A percentile compares a stretch with the other conserved stretches of the same genome.
Evolutionary conservation across 1,284 basidiomycete genomes (phyloP).

Genomic region (Cutaneotrichosporon spelunceum): DNA sequence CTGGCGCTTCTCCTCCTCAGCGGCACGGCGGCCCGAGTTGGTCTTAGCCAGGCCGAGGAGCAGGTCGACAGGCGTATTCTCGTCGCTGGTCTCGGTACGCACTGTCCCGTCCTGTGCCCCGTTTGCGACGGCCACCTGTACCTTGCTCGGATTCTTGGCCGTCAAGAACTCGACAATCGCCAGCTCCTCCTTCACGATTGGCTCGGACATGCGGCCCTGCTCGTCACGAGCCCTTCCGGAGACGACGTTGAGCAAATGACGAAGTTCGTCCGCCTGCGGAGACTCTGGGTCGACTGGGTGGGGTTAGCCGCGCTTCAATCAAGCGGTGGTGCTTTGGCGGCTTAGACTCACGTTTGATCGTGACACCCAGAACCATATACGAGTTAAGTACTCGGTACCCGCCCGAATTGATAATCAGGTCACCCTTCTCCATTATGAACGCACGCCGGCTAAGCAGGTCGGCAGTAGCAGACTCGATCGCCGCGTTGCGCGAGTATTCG

Average conservation of each 20-base stretch:
- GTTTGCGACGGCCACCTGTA: conserved; percentile 17
- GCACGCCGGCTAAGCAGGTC: conserved; percentile 50
- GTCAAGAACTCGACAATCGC: conserved; percentile 53
- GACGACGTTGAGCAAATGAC: conserved; percentile 51
- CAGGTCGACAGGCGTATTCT: conserved; percentile 47
- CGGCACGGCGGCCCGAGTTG: conserved; percentile 42
- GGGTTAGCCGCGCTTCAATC: conserved; percentile 1
- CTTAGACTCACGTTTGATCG: conserved; percentile 47
- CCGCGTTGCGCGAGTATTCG: conserved; percentile 51
- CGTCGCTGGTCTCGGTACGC: conserved; percentile 25
- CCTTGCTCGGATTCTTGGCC: conserved; percentile 36
- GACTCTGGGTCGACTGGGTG: conserved; percentile 50
- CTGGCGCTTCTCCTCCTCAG: conserved; percentile 48
- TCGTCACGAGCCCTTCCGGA: conserved; percentile 51
- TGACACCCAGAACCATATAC: conserved; percentile 52
- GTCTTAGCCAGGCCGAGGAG: conserved; percentile 48
- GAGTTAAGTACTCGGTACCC: conserved; percentile 52
- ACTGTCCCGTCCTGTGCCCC: conserved; percentile 14
- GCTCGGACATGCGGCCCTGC: conserved; percentile 49
- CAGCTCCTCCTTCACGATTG: conserved; percentile 53
- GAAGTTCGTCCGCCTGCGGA: conserved; percentile 51
- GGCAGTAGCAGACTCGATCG: conserved; percentile 52
- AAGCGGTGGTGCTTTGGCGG: background rate
- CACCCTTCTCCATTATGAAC: conserved; percentile 52
- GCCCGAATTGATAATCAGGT: conserved; percentile 50